Evolutionary conservation across 306 rosid genomes (phyloP), one percentile per base, ranked within the genome.

Genomic region (Cicer judaicum): DNA sequence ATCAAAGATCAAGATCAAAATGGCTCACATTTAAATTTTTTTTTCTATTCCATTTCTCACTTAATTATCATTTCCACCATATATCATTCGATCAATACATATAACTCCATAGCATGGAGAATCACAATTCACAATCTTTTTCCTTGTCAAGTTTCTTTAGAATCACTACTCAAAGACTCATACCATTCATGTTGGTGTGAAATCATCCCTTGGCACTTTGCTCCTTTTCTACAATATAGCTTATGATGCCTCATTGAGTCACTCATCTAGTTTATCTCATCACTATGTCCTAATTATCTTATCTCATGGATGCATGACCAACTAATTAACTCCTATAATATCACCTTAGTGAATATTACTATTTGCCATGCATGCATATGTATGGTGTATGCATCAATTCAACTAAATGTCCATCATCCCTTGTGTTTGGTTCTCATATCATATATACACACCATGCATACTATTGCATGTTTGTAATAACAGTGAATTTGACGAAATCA

Each of bases 371-470:
- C 38, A 57, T 61, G 69, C 38, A 57, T 61, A 13, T 61, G 13
- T 36, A 61, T 34, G 42, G 13, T 64, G 69, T 41, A 68, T 29
- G 61, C 64, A 64, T 75, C 39, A 8, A 63, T 62, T 21, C 43
- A 71, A 65, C 74, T 61, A 75, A 12, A 70, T n/a, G 19, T 16
- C 52, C 42, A 38, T 44, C 19, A 75, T 54, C 59, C 42, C 71
- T 38, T 21, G 29, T 42, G 21, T 74, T 44, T 38, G 2, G 21
- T 40, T 66, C 54, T 2, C 7, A 39, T 39, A 43, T n/a, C 1
- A 15, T 9, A 15, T 1, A 34, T 5, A 13, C 9, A 9, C 4
- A 40, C 8, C 10, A 49, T 48, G 29, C 43, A 78, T 47, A 29
- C 8, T 16, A 29, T 29, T 29, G 36, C 36, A 29, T 29, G 36